These are phyloP conservation scores for Pseudisothecium myosuroides DNA, from an alignment of 225 moss, liverwort and hornwort genomes.

Conservation along the genomic window DNA sequence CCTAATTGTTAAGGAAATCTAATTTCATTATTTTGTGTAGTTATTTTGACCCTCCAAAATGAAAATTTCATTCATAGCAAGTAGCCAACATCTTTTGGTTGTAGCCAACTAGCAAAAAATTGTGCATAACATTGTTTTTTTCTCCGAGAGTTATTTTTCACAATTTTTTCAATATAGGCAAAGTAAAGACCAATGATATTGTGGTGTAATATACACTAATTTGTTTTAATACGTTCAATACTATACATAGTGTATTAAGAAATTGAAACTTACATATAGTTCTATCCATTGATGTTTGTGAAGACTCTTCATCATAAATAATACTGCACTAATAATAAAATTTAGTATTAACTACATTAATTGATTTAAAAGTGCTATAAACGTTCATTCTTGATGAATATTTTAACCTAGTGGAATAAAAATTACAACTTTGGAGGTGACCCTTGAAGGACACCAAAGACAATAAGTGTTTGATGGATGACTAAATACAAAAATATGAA, in stretches of 20 bases:
- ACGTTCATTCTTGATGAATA: neutral
- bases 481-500: neutral
- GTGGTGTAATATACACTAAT: rapidly evolving
- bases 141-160: rapidly evolving
- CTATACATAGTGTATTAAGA: neutral
- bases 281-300: neutral
- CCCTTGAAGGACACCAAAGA: rapidly evolving
- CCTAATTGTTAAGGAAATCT: too few relatives aligned
- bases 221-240: neutral
- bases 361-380: neutral
- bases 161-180: too few relatives aligned
- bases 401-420: neutral
- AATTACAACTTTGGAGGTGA: neutral
- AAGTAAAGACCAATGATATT: neutral
- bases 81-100: neutral
- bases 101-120: neutral
- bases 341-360: neutral
- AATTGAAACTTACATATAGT: neutral
- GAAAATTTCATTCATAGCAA: neutral
- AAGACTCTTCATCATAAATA: neutral
- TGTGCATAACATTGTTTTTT: rapidly evolving
- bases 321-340: neutral
- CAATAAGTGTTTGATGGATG: neutral
- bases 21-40: too few relatives aligned
- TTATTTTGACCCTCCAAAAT: too few relatives aligned